Percentiles rank a stretch among this genome's conserved stretches.
Conservation (phyloP, 2,329 filamentous ascomycete species). For the Lachnellula willkommii region DNA sequence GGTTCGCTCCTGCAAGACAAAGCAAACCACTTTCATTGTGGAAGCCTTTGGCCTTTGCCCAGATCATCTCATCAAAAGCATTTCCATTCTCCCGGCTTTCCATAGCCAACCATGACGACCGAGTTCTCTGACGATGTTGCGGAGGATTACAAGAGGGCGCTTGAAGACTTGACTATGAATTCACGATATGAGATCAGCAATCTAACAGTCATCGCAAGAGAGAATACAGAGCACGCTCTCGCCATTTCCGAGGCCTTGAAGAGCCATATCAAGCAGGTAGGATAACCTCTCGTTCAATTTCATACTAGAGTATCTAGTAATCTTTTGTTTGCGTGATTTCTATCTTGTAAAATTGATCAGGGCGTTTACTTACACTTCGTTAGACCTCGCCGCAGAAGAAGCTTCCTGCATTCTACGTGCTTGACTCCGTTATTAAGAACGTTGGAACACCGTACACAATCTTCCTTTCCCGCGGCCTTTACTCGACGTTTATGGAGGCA, state of each 20-base stretch:
- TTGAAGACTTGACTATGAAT: constrained; percentile 87
- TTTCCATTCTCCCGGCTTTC: constrained; percentile 20
- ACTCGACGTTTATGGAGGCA: constrained; percentile 92
- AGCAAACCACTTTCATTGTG: constrained; percentile 26
- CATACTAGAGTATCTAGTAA: constrained; percentile 16
- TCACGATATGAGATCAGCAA: constrained; percentile 95
- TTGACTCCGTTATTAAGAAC: constrained; percentile 98
- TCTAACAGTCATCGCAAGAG: constrained; percentile 92
- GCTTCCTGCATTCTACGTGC: constrained; percentile 90
- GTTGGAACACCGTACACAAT: constrained; percentile 96
- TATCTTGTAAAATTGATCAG: constrained; percentile 20
- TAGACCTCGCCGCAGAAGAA: constrained; percentile 86
- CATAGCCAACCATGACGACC: constrained; percentile 54
- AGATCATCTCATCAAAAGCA: constrained; percentile 18
- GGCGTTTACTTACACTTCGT: constrained; percentile 24
- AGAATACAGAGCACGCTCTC: constrained; percentile 92
- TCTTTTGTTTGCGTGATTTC: constrained; percentile 5
- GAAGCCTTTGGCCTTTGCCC: constrained; percentile 17
- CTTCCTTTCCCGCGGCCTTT: constrained; percentile 87
- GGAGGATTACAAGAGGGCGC: constrained; percentile 86
- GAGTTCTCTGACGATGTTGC: constrained; percentile 73
- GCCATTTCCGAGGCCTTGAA: constrained; percentile 87
- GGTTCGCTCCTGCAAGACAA: constrained; percentile 20
- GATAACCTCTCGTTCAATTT: constrained; percentile 35
- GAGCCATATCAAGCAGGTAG: constrained; percentile 91